These are phyloP conservation scores for Begonia masoniana DNA, from an alignment of 306 rosid species.

Conservation along the genomic window DNA sequence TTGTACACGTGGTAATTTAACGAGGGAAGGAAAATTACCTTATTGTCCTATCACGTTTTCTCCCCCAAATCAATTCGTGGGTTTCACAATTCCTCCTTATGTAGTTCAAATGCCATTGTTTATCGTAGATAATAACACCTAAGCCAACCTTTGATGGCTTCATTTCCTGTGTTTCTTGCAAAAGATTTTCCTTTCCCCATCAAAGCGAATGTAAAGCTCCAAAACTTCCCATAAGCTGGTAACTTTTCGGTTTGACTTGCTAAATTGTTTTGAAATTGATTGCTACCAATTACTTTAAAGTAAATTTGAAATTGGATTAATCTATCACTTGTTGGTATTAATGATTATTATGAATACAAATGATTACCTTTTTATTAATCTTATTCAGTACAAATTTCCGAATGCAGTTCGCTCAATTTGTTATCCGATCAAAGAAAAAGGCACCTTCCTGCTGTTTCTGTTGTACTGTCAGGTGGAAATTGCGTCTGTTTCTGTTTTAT, in stretches of 20 bases:
- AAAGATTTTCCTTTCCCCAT: conserved; percentile 17
- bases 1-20: no score
- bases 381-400: no score
- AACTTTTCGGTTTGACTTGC: neutral
- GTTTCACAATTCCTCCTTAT: neutral
- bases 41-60: no score
- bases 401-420: neutral
- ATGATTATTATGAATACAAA: no score
- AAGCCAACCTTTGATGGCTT: conserved; percentile 16
- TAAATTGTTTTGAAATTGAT: neutral
- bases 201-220: conserved; percentile 15
- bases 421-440: conserved; percentile 28
- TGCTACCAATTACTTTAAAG: no score
- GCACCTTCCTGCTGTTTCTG: conserved; percentile 23
- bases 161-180: conserved; percentile 15
- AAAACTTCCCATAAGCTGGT: conserved; percentile 22
- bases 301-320: no score
- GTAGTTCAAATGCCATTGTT: neutral
- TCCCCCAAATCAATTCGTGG: no score
- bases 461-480: conserved; percentile 42
- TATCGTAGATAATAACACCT: conserved; percentile 21
- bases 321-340: no score
- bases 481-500: conserved; percentile 6
- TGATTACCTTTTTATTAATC: no score
- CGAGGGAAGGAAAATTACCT: no score